phyloP scores from a whole-genome alignment of 768 basidiomycete species.

The Strobilomyces dryophilus region DNA sequence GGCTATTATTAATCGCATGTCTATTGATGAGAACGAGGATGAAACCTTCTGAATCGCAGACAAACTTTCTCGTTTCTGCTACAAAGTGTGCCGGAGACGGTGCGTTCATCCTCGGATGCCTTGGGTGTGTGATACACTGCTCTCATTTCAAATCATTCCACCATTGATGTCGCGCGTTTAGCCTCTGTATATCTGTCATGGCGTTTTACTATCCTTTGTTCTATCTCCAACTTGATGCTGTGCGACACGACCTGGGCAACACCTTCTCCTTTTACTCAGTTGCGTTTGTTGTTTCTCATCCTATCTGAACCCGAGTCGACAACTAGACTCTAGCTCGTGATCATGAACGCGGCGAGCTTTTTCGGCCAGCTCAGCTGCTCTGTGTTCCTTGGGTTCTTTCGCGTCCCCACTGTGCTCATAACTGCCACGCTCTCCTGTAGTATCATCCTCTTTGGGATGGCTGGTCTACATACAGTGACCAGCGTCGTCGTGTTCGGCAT shows the following conservation, averaged over 20 bases:
- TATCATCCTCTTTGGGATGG: slow-evolving; percentile 43
- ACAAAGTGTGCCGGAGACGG: slow-evolving; percentile 23
- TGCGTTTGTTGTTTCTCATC: slow-evolving; percentile 11
- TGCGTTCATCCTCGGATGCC: slow-evolving; percentile 27
- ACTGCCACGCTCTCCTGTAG: slow-evolving; percentile 37
- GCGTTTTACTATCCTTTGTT: slow-evolving; percentile 55
- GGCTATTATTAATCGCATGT: slow-evolving; percentile 37
- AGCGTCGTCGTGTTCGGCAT: slow-evolving; percentile 41
- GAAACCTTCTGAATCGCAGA: slow-evolving; percentile 28
- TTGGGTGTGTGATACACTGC: slow-evolving; percentile 15
- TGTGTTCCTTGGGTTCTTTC: slow-evolving; percentile 39
- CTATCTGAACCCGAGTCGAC: background rate
- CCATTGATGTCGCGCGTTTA: slow-evolving; percentile 1
- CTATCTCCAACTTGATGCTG: slow-evolving; percentile 55
- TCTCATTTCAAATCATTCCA: background rate
- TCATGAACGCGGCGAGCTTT: slow-evolving; percentile 52
- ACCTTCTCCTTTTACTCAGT: slow-evolving; percentile 59
- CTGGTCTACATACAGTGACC: slow-evolving; percentile 38
- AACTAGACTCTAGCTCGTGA: slow-evolving; percentile 39
- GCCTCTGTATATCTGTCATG: slow-evolving; percentile 31
- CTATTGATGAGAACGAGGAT: slow-evolving; percentile 39
- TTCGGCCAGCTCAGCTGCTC: slow-evolving; percentile 52
- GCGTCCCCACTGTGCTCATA: slow-evolving; percentile 36
- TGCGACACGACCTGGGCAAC: slow-evolving; percentile 41
- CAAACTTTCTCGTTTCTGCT: slow-evolving; percentile 18